These are phyloP conservation scores for Microthlaspi erraticum DNA, from an alignment of 345 rosid genomes.

Conservation along the genomic window DNA sequence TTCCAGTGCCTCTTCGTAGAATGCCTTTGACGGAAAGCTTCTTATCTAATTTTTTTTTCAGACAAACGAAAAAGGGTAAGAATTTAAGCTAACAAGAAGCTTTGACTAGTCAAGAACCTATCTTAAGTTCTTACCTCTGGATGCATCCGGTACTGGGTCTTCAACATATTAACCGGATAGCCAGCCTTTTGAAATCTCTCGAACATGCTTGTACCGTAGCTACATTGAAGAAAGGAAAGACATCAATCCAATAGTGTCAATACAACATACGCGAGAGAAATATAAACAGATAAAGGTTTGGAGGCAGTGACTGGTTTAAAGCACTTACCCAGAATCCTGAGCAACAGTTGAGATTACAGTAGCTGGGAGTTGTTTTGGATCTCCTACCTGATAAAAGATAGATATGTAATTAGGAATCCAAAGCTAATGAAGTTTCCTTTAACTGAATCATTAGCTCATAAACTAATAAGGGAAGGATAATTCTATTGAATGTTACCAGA, in stretches of 20 bases:
- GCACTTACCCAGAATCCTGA: conserved; percentile 68
- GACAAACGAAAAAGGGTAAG: background rate
- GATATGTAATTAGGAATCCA: conserved; percentile 22
- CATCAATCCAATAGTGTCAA: conserved; percentile 6
- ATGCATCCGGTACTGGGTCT: conserved; percentile 95
- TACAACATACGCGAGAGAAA: conserved; percentile 1
- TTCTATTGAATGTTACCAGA: conserved; percentile 60
- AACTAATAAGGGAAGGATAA: background rate
- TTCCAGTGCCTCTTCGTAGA: conserved; percentile 75
- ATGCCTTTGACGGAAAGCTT: conserved; percentile 87
- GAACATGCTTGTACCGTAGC: conserved; percentile 93
- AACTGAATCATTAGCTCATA: conserved; percentile 10
- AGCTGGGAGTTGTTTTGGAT: conserved; percentile 96
- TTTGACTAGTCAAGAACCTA: conserved; percentile 4
- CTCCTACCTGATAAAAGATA: conserved; percentile 69
- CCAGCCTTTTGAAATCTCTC: conserved; percentile 97
- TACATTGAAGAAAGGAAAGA: conserved; percentile 42
- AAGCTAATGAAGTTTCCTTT: conserved; percentile 6
- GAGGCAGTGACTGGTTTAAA: conserved; percentile 4
- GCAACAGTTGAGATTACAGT: conserved; percentile 92
- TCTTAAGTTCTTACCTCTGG: conserved; percentile 67
- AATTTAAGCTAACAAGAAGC: background rate
- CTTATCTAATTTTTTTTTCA: conserved; percentile 67
- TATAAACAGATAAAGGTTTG: conserved; percentile 11
- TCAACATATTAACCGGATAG: conserved; percentile 93